Base-by-base conservation (phyloP, 2,329 filamentous ascomycete species). In the Rutstroemia sp. region DNA sequence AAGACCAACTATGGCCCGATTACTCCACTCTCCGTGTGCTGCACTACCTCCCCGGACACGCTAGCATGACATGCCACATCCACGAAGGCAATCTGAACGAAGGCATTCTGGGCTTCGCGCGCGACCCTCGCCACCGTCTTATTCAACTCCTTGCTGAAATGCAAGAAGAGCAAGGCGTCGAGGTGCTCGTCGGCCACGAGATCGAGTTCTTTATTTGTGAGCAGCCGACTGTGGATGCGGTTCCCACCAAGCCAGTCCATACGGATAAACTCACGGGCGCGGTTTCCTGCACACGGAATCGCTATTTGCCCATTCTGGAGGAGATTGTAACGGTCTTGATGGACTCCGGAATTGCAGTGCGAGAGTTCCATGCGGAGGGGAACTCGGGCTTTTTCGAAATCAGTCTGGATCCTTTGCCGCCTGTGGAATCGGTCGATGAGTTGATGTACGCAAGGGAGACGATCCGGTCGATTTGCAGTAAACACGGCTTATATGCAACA, bases 331-430 rank as follows among this genome's bases (percentile, higher is more conserved):
- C 76, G 1, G 72, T 74, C 4, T 77, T 94, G 1, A 77, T 78
- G 1, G 72, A 74, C 0, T 79, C 82, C 9, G 85, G 80, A 39
- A 85, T 92, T 51, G 71, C 16, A 10, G 72, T 90, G 9, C 80
- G 89, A 60, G 82, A 89, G 69, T 79, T 91, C 64, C 89, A 94
- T 63, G 76, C 88, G 0, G 88, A 92, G 68, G 83, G 80, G 42
- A 83, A 83, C 0, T 77, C 80, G 0, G 87, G 88, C 1, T 88
- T 92, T 67, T 94, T 87, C 69, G 88, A 92, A 69, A 80, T 94
- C 54, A 75, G 89, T 2, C 76, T 92, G 0, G 79, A 85, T 0
- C 80, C 83, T 0, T 73, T 77, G 0, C 71, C 80, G 0, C 83
- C 87, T 0, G 70, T 92, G 0, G 72, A 80, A 37, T 87, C 89